phyloP scores from a whole-genome alignment of 345 rosid genomes.

The Moricandia arvensis region DNA sequence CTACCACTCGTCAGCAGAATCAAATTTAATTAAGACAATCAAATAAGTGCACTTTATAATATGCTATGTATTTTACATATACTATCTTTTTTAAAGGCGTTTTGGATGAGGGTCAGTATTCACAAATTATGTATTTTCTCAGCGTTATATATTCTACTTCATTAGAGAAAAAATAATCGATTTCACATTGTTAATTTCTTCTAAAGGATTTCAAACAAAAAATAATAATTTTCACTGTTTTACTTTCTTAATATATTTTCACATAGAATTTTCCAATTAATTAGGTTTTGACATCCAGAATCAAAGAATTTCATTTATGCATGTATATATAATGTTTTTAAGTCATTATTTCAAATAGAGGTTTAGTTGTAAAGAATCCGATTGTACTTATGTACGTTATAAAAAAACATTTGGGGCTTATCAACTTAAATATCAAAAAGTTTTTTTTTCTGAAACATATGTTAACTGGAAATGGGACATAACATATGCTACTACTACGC shows the following conservation, averaged over 20 bases:
- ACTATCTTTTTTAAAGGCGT: neutral
- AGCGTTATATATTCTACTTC: neutral
- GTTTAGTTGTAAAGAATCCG: neutral
- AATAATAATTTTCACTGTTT: neutral
- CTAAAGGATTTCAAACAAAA: neutral
- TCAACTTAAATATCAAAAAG: too few species aligned
- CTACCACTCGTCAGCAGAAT: slow-evolving; percentile 36
- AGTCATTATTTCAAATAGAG: neutral
- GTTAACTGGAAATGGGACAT: too few species aligned
- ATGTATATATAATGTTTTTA: neutral
- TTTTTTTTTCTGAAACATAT: too few species aligned
- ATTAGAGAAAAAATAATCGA: neutral
- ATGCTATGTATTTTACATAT: neutral
- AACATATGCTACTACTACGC: too few species aligned
- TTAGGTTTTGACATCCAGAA: neutral
- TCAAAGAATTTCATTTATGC: neutral
- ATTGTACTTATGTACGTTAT: too few species aligned
- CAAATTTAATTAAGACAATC: slow-evolving; percentile 31
- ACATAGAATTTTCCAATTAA: neutral
- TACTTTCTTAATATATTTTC: neutral
- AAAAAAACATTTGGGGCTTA: too few species aligned
- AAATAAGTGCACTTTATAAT: slow-evolving; percentile 11
- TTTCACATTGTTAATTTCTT: neutral
- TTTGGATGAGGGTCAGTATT: neutral
- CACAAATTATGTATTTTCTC: neutral